Conservation (phyloP, 2,329 filamentous ascomycete species). For the Sclerotinia glacialis region DNA sequence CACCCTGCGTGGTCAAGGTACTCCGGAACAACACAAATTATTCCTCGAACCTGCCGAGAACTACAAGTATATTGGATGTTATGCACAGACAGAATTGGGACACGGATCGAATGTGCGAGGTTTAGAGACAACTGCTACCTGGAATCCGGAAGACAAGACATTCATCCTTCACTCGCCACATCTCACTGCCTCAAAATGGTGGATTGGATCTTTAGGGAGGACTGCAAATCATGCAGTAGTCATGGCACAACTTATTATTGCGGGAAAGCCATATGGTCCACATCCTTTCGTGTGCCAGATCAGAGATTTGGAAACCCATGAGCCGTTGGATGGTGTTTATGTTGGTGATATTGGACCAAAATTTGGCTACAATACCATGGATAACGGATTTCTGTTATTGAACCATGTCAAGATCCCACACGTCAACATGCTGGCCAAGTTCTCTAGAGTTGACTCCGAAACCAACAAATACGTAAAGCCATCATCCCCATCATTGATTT, state of each 20-base stretch:
- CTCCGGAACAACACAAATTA: constrained; percentile 68
- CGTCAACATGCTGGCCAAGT: constrained; percentile 69
- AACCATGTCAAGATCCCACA: constrained; percentile 75
- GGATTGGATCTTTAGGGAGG: constrained; percentile 75
- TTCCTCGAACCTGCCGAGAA: constrained; percentile 67
- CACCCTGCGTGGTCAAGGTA: constrained; percentile 69
- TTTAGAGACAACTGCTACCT: constrained; percentile 49
- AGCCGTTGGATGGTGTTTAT: constrained; percentile 66
- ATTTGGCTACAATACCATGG: constrained; percentile 77
- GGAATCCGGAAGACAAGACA: constrained; percentile 70
- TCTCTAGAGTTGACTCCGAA: constrained; percentile 64
- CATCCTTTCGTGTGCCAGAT: constrained; percentile 79
- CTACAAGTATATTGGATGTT: constrained; percentile 74
- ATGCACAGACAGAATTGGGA: constrained; percentile 77
- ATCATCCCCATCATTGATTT: constrained; percentile 64
- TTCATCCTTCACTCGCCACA: constrained; percentile 72
- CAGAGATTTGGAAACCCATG: constrained; percentile 65
- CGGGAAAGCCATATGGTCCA: constrained; percentile 67
- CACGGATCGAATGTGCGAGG: constrained; percentile 76
- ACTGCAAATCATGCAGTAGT: constrained; percentile 76
- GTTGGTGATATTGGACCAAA: constrained; percentile 81
- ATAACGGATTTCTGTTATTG: constrained; percentile 76
- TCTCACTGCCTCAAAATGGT: constrained; percentile 78
- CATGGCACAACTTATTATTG: constrained; percentile 71
- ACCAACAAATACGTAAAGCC: constrained; percentile 67